Evolutionary conservation across 257 asterid genomes (phyloP), one percentile per base, ranked within the genome.

Genomic region (Rubia yunnanensis): DNA sequence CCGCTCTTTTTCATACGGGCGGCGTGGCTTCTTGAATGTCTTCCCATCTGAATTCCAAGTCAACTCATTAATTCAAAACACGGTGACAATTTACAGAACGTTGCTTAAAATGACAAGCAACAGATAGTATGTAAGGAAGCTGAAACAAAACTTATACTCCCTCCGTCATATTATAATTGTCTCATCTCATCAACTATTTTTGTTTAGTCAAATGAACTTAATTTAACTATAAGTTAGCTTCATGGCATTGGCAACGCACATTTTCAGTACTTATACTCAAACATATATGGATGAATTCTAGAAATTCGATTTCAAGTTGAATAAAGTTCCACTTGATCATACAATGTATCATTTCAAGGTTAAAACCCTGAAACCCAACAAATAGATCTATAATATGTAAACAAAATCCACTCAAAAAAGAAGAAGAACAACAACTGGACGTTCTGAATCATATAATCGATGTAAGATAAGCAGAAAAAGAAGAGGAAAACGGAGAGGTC

Each of bases 1-100:
- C 4, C 87, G 81, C 80, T 86, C 92, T 85, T 85, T 85, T 60
- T 85, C 86, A 34, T 80, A 85, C 0, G 92, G 94, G 1, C 87
- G 76, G 0, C 84, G 81, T 30, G 92, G 87, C 82, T 85, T 85
- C 80, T 85, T 85, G 77, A 85, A 85, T 7, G 92, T 85, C 72
- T 86, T 86, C 44, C 87, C 89, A 79, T 81, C 89, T 80, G 54
- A 28, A 27, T 4, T 7, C 44, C 9, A 27, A 41, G 10, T 3
- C 31, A 10, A 7, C 7, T 39, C 26, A 49, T 3, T 4, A 26
- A 11, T 8, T 35, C 41, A 15, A 23, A 44, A 23, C 28, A 24
- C 26, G 39, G 18, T 39, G 20, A 14, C 11, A 35, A 35, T 35
- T 8, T 3, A 9, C 44, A 38, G 14, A 38, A 38, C 13, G 41